Percentiles rank a stretch among this genome's conserved stretches.
phyloP scores from a whole-genome alignment of 2,329 filamentous ascomycete species.

The Colletotrichum liriopes region DNA sequence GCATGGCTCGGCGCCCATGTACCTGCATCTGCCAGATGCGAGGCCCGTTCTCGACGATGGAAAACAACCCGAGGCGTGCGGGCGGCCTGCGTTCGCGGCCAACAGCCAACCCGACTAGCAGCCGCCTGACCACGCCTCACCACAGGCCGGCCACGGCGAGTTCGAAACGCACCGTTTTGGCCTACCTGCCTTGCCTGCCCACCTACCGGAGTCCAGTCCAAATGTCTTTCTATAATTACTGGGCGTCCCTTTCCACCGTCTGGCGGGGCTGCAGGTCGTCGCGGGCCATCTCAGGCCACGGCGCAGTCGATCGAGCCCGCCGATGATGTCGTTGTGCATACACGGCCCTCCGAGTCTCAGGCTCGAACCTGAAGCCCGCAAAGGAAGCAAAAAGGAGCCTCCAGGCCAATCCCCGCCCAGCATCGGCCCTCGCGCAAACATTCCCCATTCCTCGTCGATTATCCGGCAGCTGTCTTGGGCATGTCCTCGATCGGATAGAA shows the following conservation, averaged over 20 bases:
- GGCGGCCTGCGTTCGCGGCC: not conserved
- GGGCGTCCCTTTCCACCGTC: too few relatives aligned
- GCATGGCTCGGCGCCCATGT: constrained; percentile 11
- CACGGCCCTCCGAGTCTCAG: not conserved
- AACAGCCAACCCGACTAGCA: constrained; percentile 1
- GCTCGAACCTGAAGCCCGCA: not conserved
- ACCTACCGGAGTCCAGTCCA: not conserved
- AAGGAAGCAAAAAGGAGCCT: too few relatives aligned
- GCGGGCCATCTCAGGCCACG: not conserved
- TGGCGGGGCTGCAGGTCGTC: too few relatives aligned
- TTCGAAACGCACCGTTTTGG: constrained; percentile 15
- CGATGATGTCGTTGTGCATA: constrained; percentile 1
- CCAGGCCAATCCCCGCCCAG: not conserved
- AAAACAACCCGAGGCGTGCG: constrained; percentile 7
- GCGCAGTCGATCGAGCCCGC: not conserved
- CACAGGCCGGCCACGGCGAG: not conserved
- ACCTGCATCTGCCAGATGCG: constrained; percentile 33
- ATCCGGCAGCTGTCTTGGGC: not conserved
- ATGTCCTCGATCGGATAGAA: not conserved
- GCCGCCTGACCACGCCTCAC: constrained; percentile 28
- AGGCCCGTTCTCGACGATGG: not conserved
- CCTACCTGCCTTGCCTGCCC: not conserved
- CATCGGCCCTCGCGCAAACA: not conserved
- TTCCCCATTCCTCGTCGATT: not conserved
- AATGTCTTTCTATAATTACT: constrained; percentile 4